A percentile compares a stretch with the other conserved stretches of the same genome.
Conservation (phyloP, 2,329 filamentous ascomycete genomes). For the Ceratocystis huliohia region DNA sequence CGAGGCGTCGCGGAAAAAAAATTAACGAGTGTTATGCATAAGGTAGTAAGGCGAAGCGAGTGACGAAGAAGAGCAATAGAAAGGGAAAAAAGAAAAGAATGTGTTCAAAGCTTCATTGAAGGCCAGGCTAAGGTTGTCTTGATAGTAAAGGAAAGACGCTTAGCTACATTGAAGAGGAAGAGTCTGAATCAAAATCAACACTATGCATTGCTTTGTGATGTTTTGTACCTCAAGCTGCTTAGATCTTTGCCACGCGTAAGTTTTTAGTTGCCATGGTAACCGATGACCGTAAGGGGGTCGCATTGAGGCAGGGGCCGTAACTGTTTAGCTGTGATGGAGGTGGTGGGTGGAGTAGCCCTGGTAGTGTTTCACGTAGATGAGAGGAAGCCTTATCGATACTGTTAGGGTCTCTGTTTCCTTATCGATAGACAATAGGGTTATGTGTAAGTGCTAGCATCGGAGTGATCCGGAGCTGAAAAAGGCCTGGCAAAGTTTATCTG, state of each 20-base stretch:
- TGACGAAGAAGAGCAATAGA: neutral
- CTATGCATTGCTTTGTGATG: neutral
- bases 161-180: neutral
- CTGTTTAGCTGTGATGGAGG: neutral
- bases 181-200: neutral
- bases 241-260: neutral
- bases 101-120: conserved; percentile 7
- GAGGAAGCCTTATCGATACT: neutral
- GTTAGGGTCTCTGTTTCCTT: neutral
- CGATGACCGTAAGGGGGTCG: neutral
- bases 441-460: neutral
- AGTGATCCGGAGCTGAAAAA: too few relatives aligned
- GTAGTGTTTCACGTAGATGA: neutral
- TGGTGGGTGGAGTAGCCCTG: neutral
- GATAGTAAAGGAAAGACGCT: neutral
- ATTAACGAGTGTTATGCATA: neutral
- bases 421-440: neutral
- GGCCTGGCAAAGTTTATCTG: too few relatives aligned
- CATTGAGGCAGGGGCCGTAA: neutral
- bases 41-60: neutral
- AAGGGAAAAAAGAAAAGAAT: neutral
- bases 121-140: neutral
- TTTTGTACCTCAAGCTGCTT: neutral
- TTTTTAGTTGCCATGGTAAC: conserved; percentile 7
- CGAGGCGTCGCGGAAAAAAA: neutral